Evolutionary conservation across 2,329 filamentous ascomycete genomes (phyloP).

Genomic region (Myriangium duriaei): DNA sequence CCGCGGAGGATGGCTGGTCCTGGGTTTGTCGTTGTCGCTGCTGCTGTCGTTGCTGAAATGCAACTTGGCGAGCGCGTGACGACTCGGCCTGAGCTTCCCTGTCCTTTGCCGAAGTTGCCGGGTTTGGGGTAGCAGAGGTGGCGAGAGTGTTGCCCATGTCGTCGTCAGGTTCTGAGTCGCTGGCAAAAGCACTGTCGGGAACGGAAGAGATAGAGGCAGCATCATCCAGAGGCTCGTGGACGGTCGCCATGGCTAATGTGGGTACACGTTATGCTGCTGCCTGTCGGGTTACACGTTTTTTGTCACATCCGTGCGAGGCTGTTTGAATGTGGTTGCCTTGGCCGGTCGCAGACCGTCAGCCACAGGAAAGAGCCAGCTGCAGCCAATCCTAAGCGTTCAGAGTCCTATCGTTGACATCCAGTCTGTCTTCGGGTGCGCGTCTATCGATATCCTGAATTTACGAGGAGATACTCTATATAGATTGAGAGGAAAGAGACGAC

Average conservation of each 20-base stretch:
- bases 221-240: conserved; percentile 6
- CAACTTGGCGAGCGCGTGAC: conserved; percentile 1
- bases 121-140: not conserved
- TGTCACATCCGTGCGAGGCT: not conserved
- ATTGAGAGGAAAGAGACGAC: too few species aligned
- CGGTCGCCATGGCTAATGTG: conserved; percentile 5
- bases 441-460: too few species aligned
- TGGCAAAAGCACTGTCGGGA: conserved; percentile 5
- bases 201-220: conserved; percentile 8
- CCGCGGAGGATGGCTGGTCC: too few species aligned
- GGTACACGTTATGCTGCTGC: conserved; percentile 3
- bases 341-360: too few species aligned
- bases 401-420: too few species aligned
- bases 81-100: conserved; percentile 8
- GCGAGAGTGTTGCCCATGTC: conserved; percentile 3
- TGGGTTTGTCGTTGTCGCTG: not conserved
- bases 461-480: too few species aligned
- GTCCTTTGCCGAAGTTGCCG: conserved; percentile 2
- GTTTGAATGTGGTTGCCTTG: too few species aligned
- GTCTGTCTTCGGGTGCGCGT: too few species aligned
- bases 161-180: conserved; percentile 4
- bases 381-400: too few species aligned
- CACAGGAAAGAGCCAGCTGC: too few species aligned
- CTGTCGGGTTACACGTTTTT: not conserved
- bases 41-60: not conserved